These are phyloP conservation scores for Dichotomocladium elegans DNA, from an alignment of 371 early-diverging fungal species.

Conservation along the genomic window DNA sequence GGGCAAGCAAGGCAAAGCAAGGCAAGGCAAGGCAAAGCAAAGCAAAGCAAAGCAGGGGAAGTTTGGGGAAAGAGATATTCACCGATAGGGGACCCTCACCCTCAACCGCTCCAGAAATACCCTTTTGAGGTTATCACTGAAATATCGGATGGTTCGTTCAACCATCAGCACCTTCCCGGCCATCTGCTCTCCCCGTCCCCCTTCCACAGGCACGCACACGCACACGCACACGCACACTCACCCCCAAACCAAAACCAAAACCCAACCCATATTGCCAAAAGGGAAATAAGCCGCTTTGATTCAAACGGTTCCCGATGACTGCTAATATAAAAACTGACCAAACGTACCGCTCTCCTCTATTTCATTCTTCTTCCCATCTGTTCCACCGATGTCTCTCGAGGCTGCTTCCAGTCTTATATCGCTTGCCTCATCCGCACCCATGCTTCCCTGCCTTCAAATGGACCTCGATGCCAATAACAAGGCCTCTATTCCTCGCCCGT, in stretches of 20 bases:
- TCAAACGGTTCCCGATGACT: slow-evolving; percentile 5
- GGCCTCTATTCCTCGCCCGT: slow-evolving; percentile 52
- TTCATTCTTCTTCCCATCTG: slow-evolving; percentile 5
- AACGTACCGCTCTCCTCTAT: background rate
- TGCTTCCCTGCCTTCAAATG: slow-evolving; percentile 1
- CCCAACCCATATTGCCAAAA: slow-evolving; percentile 1
- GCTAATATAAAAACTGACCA: background rate
- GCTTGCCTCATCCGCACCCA: background rate
- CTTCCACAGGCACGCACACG: slow-evolving; percentile 1
- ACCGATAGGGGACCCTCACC: slow-evolving; percentile 11
- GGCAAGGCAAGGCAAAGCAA: too few relatives aligned
- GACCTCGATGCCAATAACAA: slow-evolving; percentile 23
- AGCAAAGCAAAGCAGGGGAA: too few relatives aligned
- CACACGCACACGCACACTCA: background rate
- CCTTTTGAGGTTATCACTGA: slow-evolving; percentile 14
- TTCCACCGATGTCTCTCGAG: background rate
- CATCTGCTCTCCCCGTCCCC: background rate
- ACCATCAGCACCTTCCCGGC: background rate
- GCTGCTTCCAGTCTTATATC: slow-evolving; percentile 28
- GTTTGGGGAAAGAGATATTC: slow-evolving; percentile 10
- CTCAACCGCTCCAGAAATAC: slow-evolving; percentile 5
- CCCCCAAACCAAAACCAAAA: background rate
- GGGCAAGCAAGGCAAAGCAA: too few relatives aligned
- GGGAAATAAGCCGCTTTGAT: slow-evolving; percentile 8
- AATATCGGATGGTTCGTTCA: background rate